phyloP scores from a whole-genome alignment of 2,329 filamentous ascomycete species.

The Fusarium metavorans region DNA sequence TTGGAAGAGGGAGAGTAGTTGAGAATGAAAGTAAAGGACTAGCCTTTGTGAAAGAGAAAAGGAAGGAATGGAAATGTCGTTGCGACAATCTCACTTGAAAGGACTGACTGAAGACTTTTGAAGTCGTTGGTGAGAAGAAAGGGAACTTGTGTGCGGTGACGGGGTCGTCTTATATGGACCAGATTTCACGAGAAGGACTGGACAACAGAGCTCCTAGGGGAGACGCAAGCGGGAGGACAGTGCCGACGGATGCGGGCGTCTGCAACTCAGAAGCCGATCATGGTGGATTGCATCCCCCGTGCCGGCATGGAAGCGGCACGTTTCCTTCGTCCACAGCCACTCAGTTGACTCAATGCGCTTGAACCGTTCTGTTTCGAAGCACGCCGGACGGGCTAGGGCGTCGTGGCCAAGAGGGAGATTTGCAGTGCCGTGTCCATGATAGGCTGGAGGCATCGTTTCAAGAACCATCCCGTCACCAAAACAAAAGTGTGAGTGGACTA shows the following conservation, averaged over 20 bases:
- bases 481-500: slow-evolving; percentile 39
- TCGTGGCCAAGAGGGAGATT: slow-evolving; percentile 39
- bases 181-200: slow-evolving; percentile 32
- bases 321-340: slow-evolving; percentile 35
- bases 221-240: slow-evolving; percentile 29
- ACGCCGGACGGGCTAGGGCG: slow-evolving; percentile 50
- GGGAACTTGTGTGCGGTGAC: slow-evolving; percentile 19
- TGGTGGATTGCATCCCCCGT: slow-evolving; percentile 28
- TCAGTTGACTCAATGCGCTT: slow-evolving; percentile 36
- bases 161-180: slow-evolving; percentile 42
- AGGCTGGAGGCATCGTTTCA: slow-evolving; percentile 48
- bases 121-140: slow-evolving; percentile 40
- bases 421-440: slow-evolving; percentile 43
- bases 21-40: slow-evolving; percentile 42
- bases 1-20: slow-evolving; percentile 30
- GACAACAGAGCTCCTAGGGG: slow-evolving; percentile 15
- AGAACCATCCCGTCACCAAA: slow-evolving; percentile 43
- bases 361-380: slow-evolving; percentile 53
- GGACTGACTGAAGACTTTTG: slow-evolving; percentile 45
- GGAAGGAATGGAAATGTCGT: slow-evolving; percentile 46
- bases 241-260: slow-evolving; percentile 37
- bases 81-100: slow-evolving; percentile 46
- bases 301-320: slow-evolving; percentile 48
- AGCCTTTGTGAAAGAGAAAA: slow-evolving; percentile 42
- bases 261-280: slow-evolving; percentile 31